Conservation (phyloP, 805 yeast genomes). For the Suhomyces tanzawaensis region DNA sequence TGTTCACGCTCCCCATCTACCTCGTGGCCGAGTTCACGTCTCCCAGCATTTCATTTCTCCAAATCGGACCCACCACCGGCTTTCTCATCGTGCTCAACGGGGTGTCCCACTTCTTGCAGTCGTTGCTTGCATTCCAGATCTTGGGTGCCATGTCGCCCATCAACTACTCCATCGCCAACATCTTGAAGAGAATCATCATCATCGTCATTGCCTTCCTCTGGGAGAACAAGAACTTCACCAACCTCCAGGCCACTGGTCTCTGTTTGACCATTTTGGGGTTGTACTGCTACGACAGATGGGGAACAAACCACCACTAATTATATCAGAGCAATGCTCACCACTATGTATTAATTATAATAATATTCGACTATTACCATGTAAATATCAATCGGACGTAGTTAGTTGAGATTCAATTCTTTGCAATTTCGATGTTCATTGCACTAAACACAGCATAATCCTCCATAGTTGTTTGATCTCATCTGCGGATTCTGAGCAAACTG, state of each 20-base stretch:
- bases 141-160: slow-evolving; percentile 72
- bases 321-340: no score
- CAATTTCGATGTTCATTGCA: no score
- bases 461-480: no score
- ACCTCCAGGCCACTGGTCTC: slow-evolving; percentile 35
- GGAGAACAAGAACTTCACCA: slow-evolving; percentile 47
- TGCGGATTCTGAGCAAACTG: no score
- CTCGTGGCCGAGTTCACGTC: slow-evolving; percentile 50
- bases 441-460: no score
- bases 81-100: slow-evolving; percentile 59
- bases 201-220: slow-evolving; percentile 63
- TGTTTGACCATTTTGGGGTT: slow-evolving; percentile 38
- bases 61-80: slow-evolving; percentile 31
- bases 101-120: slow-evolving; percentile 65
- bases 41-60: slow-evolving; percentile 24
- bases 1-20: slow-evolving; percentile 66
- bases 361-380: no score
- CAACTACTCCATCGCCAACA: slow-evolving; percentile 76
- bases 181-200: slow-evolving; percentile 69
- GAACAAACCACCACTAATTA: no score
- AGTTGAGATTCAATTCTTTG: no score
- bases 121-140: slow-evolving; percentile 72
- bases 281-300: slow-evolving; percentile 44
- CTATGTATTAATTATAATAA: no score
- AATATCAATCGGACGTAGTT: no score